phyloP scores from a whole-genome alignment of 441 rosid species.

The Adansonia madagascariensis region DNA sequence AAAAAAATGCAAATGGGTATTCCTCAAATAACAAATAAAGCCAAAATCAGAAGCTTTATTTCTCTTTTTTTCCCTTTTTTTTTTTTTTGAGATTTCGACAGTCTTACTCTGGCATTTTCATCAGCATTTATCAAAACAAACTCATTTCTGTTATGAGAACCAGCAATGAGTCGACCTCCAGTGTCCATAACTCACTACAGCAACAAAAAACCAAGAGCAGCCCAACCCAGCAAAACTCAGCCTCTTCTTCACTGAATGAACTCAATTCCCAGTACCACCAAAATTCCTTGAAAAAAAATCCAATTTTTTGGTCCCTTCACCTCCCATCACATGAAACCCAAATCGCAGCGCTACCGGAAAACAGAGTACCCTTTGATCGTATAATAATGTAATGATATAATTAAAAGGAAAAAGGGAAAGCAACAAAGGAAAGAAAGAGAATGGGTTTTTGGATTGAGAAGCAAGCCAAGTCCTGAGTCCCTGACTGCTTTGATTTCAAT shows the following conservation, averaged over 20 bases:
- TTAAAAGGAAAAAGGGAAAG: neutral
- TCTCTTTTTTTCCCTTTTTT: neutral
- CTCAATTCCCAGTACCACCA: constrained; percentile 27
- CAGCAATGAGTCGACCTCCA: constrained; percentile 87
- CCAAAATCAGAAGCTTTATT: neutral
- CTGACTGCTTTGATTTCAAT: constrained; percentile 40
- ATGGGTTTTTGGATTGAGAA: constrained; percentile 22
- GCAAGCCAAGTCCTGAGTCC: constrained; percentile 34
- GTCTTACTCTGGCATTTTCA: constrained; percentile 74
- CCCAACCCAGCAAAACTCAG: constrained; percentile 34
- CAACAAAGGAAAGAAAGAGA: neutral
- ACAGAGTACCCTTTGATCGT: constrained; percentile 2
- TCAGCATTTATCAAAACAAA: constrained; percentile 90
- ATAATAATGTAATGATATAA: neutral
- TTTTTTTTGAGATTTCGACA: neutral
- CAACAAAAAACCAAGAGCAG: constrained; percentile 16
- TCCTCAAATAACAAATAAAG: constrained; percentile 12
- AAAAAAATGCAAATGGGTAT: neutral
- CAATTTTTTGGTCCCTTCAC: constrained; percentile 30
- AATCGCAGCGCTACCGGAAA: constrained; percentile 21
- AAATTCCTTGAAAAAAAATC: constrained; percentile 38
- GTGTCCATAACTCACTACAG: constrained; percentile 62
- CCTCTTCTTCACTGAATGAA: neutral
- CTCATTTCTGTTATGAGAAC: constrained; percentile 97
- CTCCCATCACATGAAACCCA: constrained; percentile 34